Evolutionary conservation across 768 basidiomycete species (phyloP), one percentile per base, ranked within the genome.

Genomic region (Trametes villosa): DNA sequence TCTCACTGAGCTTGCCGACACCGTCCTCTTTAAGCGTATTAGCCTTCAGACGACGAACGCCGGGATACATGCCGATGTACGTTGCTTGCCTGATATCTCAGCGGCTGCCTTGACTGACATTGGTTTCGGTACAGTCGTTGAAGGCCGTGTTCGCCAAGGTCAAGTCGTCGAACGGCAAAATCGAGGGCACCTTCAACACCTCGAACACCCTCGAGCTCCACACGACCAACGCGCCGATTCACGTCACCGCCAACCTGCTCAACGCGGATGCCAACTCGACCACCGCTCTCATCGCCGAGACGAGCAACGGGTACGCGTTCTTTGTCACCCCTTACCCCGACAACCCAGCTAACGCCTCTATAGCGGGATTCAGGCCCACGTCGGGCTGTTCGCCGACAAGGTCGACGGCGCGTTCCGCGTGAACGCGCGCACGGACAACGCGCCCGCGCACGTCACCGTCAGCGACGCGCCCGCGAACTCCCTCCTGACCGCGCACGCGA

Each of bases 251-350:
- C 30, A 71, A 68, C 29, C 54, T 86, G 44, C 42, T 67, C 15
- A 77, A 76, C 51, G 62, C 67, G 9, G 58, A 72, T 34, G 55
- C 65, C 51, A 50, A 53, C 8, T 52, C 68, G 22, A 55, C 74
- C 2, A 67, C 77, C 22, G 57, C 63, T n/a, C 64, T 82, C 57
- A 33, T 49, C 1, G 66, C 82, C 49, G 65, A 61, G 18, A 80
- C 81, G 1, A 72, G 61, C 26, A 84, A 85, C 59, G 76, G 74
- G 83, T 83, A 68, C 45, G 76, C 12, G 44, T 31, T 7, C 22
- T 56, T 9, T 24, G 9, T 38, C 53, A 46, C 48, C 36, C 26
- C 53, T 26, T 24, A 29, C 29, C 29, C 12, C n/a, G n/a, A n/a
- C n/a, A n/a, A 53, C 17, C 13, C 33, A 33, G 31, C 2, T 33